These are phyloP conservation scores for Fusarium sp. DNA, from an alignment of 2,329 filamentous ascomycete species.

Conservation along the genomic window DNA sequence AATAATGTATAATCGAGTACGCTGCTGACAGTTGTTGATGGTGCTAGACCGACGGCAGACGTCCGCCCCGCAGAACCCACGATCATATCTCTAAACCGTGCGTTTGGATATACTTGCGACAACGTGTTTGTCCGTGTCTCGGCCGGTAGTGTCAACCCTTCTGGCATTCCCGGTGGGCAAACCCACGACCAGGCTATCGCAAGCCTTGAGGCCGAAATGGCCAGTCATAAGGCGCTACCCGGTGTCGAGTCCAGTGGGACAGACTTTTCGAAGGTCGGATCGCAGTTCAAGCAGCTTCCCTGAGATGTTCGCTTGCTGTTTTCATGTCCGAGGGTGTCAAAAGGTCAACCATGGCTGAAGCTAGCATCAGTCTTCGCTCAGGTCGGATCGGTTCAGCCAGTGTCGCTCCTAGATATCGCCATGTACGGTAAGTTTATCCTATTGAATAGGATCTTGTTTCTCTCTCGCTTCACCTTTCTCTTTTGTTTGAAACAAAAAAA, in stretches of 20 bases:
- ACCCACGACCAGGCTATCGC: not conserved
- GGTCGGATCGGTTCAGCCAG: not conserved
- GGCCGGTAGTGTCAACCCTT: not conserved
- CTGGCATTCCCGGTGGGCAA: not conserved
- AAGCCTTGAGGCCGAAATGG: conserved; percentile 20
- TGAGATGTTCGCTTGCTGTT: not conserved
- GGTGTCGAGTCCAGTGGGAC: not conserved
- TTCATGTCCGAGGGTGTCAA: not conserved
- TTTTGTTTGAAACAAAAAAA: not conserved
- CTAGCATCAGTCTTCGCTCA: not conserved
- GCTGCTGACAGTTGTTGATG: conserved; percentile 19
- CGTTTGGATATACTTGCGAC: not conserved
- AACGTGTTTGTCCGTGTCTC: conserved; percentile 18
- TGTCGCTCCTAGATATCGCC: not conserved
- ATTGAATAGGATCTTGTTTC: not conserved
- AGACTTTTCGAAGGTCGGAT: conserved; percentile 2
- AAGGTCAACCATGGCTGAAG: not conserved
- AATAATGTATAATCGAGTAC: not conserved
- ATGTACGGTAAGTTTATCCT: not conserved
- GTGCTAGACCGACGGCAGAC: conserved; percentile 5
- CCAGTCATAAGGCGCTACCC: not conserved
- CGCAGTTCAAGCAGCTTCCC: conserved; percentile 6
- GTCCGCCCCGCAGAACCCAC: conserved; percentile 12
- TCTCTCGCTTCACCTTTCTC: not conserved
- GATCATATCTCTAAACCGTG: not conserved